phyloP scores from a whole-genome alignment of 148 eudicot species.

The Rhododendron griersonianum region DNA sequence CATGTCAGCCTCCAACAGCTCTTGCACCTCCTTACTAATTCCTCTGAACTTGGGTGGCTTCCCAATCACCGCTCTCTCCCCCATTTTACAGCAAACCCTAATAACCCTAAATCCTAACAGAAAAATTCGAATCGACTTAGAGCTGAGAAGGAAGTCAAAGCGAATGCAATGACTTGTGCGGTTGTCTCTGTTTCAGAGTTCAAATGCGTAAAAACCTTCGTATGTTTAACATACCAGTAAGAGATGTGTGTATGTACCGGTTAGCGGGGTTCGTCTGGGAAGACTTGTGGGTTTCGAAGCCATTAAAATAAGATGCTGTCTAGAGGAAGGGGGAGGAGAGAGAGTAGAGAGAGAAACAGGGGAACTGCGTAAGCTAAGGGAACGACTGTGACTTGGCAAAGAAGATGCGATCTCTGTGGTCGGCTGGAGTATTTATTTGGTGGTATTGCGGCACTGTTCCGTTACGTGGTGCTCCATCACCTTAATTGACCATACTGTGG shows the following conservation, averaged over 20 bases:
- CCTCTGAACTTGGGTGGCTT: slow-evolving; percentile 34
- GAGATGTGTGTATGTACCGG: not conserved
- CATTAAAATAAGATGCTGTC: not conserved
- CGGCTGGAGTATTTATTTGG: not conserved
- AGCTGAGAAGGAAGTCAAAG: not conserved
- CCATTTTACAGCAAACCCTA: slow-evolving; percentile 11
- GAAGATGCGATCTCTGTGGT: not conserved
- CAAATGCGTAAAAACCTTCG: no score
- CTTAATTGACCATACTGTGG: no score
- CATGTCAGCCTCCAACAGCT: slow-evolving; percentile 66
- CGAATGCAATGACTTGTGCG: not conserved
- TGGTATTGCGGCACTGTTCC: not conserved
- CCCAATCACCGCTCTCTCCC: slow-evolving; percentile 9
- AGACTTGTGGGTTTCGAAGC: slow-evolving; percentile 4
- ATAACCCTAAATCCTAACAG: slow-evolving; percentile 9
- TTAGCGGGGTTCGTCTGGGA: not conserved
- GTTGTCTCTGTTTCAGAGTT: not conserved
- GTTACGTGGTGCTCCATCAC: no score
- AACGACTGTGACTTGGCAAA: not conserved
- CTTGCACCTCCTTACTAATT: slow-evolving; percentile 46
- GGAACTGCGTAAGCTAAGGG: not conserved
- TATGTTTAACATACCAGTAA: not conserved
- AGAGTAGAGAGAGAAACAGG: not conserved
- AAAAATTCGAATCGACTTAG: not conserved
- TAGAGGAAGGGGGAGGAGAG: not conserved